phyloP scores from a whole-genome alignment of 768 basidiomycete species.

The Rhodotorula kratochvilovae region DNA sequence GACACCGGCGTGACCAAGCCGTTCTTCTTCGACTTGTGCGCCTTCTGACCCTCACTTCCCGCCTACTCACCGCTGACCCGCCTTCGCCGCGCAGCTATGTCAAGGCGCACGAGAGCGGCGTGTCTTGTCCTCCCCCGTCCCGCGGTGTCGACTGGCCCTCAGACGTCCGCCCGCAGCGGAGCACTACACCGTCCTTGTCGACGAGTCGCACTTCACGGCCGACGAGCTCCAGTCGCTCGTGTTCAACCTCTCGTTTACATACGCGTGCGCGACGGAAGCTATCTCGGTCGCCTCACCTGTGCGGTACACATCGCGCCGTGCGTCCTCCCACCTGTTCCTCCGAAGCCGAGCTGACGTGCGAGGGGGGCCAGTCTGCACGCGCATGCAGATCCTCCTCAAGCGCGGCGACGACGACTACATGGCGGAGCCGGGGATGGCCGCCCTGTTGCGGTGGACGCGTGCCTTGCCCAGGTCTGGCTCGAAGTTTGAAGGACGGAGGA shows the following conservation, averaged over 20 bases:
- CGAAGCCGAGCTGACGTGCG: no score
- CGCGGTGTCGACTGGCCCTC: background rate
- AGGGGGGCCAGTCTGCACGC: background rate
- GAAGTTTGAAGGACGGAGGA: no score
- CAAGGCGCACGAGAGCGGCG: background rate
- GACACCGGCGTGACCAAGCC: slow-evolving; percentile 1
- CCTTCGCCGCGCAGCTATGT: background rate
- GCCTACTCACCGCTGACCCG: no score
- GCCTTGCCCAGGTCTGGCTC: no score
- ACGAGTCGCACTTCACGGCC: slow-evolving; percentile 61
- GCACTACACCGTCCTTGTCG: slow-evolving; percentile 27
- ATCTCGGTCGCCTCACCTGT: slow-evolving; percentile 49
- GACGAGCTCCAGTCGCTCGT: slow-evolving; percentile 71
- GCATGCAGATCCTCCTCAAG: slow-evolving; percentile 15
- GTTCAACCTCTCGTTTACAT: slow-evolving; percentile 66
- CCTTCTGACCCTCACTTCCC: background rate
- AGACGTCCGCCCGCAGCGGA: background rate
- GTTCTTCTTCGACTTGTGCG: slow-evolving; percentile 11
- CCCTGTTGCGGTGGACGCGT: no score
- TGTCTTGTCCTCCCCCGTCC: no score
- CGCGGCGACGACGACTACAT: slow-evolving; percentile 17
- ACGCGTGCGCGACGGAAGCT: slow-evolving; percentile 75
- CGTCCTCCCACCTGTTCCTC: background rate
- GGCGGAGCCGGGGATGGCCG: no score
- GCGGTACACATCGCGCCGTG: slow-evolving; percentile 1